Evolutionary conservation across 2,329 filamentous ascomycete genomes (phyloP), one percentile per base, ranked within the genome.

Genomic region (Ceratocystis diversiconidia): DNA sequence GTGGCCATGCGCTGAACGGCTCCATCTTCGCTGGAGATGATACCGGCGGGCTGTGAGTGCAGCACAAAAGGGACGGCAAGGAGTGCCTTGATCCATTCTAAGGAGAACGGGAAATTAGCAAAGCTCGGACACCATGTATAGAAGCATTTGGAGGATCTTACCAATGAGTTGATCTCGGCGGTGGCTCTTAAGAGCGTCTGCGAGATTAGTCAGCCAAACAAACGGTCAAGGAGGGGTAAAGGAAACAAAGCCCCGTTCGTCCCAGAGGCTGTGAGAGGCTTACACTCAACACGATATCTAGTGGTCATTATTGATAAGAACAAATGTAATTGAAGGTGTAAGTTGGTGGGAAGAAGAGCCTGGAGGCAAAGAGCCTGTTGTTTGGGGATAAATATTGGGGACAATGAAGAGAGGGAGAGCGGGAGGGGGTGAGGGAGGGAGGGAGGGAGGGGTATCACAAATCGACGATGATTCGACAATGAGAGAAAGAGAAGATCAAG

Each of bases 11-110:
- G 82, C 57, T 82, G 78, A 62, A 92, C 82, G 65, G 80, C 82
- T 65, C 82, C 79, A 68, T 83, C 83, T 70, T 85, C 81, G 66
- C 83, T 80, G 69, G 92, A 87, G 71, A 92, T 91, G 52, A 91
- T 84, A 22, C 90, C 90, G 0, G 90, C 95, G 2, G 94, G 94
- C 73, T 97, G 92, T 1, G 92, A 96, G 74, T 96, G 91, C 64
- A 99, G 83, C 48, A 99, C 92, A 73, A 99, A 99, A 0, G 94
- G 94, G 0, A 97, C 92, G 1, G 94, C 94, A 12, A 97, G 80
- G 3, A 97, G 82, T 48, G 88, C 89, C 77, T 99, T 97, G 79
- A 97, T 90, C 92, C 92, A 97, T 87, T 96, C 90, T 32, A 46
- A n/a, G 19, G n/a, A 12, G 44, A 41, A 57, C 69, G 36, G 69